Base-by-base conservation (phyloP, 2,329 filamentous ascomycete genomes). In the Alternaria brassicae region DNA sequence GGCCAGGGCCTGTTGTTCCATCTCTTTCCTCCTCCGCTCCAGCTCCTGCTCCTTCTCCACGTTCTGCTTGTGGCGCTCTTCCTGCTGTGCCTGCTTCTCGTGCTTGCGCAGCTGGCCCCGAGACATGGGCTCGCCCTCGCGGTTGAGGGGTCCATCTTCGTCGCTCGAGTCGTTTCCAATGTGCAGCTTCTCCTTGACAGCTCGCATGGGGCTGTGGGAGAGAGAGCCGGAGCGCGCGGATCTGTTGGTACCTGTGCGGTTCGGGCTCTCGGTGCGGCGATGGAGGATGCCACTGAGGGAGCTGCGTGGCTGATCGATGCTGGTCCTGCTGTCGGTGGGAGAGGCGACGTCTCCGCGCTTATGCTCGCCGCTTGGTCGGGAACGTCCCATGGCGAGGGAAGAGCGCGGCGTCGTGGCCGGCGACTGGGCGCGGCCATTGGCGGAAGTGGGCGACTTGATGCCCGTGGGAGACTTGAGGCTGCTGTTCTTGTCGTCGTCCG, bases 41-140 rank as follows among this genome's bases (percentile, higher is more conserved):
- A 82, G 78, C 40, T 82, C 81, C 30, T 75, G 75, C 55, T 79
- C 75, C 45, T 78, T 78, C 70, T 82, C 79, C 55, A 78, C 68
- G 41, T 78, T 79, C 53, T 79, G 78, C 67, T 79, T 79, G 60
- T 73, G 74, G 53, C 80, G 79, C 64, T 79, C 74, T 65, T 84
- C 82, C 59, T 78, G 75, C 58, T 80, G 77, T 3, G 76, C 79
- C 59, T 80, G 77, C 57, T 73, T 77, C 68, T 82, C 80, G 59
- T 81, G 77, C 74, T 84, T 84, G 52, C 81, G 80, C 63, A 78
- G 72, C 72, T 84, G 82, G 62, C 82, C 81, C 58, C 77, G 78
- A 62, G 81, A 83, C 77, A 83, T 79, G 45, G 77, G 77, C 70
- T 83, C 81, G 53, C 81, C 82, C 23, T 83, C 80, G 44, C 81